phyloP scores from a whole-genome alignment of 352 stramenopile genomes.

The Peronosclerospora sorghi region DNA sequence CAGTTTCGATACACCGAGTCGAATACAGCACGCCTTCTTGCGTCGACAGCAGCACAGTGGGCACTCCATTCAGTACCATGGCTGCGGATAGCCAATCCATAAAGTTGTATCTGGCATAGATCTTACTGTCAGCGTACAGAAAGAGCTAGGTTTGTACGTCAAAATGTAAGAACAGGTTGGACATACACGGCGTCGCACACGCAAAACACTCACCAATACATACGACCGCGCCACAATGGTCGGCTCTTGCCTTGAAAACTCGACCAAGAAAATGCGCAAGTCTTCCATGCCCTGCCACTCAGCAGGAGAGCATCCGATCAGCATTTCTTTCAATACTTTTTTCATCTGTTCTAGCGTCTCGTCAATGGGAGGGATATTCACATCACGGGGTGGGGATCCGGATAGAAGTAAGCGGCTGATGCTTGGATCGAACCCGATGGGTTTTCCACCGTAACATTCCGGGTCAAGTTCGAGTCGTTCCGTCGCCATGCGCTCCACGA shows the following conservation, averaged over 20 bases:
- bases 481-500: constrained; percentile 32
- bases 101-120: constrained; percentile 76
- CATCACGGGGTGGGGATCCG: constrained; percentile 57
- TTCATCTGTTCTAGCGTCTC: constrained; percentile 36
- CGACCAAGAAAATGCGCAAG: constrained; percentile 58
- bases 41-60: constrained; percentile 69
- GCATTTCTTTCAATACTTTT: constrained; percentile 43
- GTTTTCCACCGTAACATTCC: constrained; percentile 56
- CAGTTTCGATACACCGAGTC: constrained; percentile 61
- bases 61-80: constrained; percentile 77
- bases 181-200: background rate
- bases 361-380: constrained; percentile 50
- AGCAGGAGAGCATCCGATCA: constrained; percentile 41
- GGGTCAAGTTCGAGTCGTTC: constrained; percentile 57
- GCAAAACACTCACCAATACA: constrained; percentile 43
- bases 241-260: constrained; percentile 59
- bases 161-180: constrained; percentile 3
- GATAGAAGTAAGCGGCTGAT: constrained; percentile 64
- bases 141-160: constrained; percentile 36
- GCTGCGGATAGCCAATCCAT: constrained; percentile 74
- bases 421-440: constrained; percentile 61
- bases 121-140: constrained; percentile 78
- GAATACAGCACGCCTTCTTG: constrained; percentile 75
- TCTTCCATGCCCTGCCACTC: constrained; percentile 76
- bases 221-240: constrained; percentile 74